Base-by-base conservation (phyloP, 1,284 basidiomycete species). In the Ustilago tritici region DNA sequence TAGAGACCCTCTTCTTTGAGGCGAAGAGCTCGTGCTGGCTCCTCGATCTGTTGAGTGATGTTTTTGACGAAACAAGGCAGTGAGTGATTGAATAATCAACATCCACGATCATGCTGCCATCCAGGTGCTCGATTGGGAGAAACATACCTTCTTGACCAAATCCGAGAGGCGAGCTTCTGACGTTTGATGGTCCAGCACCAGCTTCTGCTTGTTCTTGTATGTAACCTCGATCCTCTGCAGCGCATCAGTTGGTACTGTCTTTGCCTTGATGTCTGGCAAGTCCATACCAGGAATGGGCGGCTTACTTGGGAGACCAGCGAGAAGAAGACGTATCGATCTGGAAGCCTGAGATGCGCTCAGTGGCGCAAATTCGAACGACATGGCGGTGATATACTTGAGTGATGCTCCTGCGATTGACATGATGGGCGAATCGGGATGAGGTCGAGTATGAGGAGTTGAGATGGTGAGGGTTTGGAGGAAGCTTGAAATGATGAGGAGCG, bases 1-100 rank as follows among this genome's bases (percentile, higher is more conserved):
- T 50, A 78, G 15, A 78, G 70, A 56, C 76, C 76, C 36, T 78
- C 76, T 28, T 78, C 76, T 46, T 78, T 74, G 36, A 78, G 56
- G n/a, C 71, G 61, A 1, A 78, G 61, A 12, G 68, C 71, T 56
- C 66, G 60, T 57, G 76, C 76, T 61, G 76, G 76, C 38, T 59
- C 71, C 68, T 78, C 76, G 50, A 78, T 66, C 76, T 78, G 47
- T 49, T 19, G 19, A 56, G 14, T 17, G 17, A 19, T 31, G 23
- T 28, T 28, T 28, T 28, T 28, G 23, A 28, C 23, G 23, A 28
- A 28, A 28, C 23, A 28, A 28, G 23, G 23, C 23, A 28, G 23
- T 28, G 23, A 28, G 23, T 28, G 23, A 28, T 28, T 28, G 23
- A 28, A 3, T 28, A 28, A 28, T 28, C 23, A 28, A 28, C 23